A percentile compares a stretch with the other conserved stretches of the same genome.
These are phyloP conservation scores for Lentinula guzmanii DNA, from an alignment of 768 basidiomycete genomes.

Conservation along the genomic window DNA sequence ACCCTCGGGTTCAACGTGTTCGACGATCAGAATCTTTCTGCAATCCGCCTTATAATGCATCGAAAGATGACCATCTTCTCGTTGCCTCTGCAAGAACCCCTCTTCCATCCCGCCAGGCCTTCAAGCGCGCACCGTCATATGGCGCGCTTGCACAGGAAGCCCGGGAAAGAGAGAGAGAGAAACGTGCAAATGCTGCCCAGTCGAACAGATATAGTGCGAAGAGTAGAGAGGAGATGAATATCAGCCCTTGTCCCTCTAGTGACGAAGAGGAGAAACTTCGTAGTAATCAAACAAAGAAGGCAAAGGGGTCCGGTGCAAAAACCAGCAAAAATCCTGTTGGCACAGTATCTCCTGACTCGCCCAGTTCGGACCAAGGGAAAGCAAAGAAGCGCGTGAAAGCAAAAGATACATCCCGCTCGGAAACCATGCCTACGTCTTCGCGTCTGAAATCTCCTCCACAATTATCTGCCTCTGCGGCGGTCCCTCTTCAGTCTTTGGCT, in stretches of 20 bases:
- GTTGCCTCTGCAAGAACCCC: slow-evolving; percentile 13
- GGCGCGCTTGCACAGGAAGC: slow-evolving; percentile 31
- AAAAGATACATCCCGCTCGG: neutral
- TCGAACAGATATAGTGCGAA: slow-evolving; percentile 1
- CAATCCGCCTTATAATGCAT: slow-evolving; percentile 20
- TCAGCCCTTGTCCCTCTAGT: slow-evolving; percentile 47
- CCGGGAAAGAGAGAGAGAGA: slow-evolving; percentile 7
- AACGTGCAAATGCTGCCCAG: slow-evolving; percentile 3
- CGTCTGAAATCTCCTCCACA: slow-evolving; percentile 2
- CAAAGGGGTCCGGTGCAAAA: slow-evolving; percentile 30
- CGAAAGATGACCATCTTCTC: slow-evolving; percentile 21
- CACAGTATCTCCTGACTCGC: slow-evolving; percentile 14
- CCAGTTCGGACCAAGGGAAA: slow-evolving; percentile 13
- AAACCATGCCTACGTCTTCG: slow-evolving; percentile 2
- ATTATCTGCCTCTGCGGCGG: neutral
- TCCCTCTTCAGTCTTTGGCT: slow-evolving; percentile 19
- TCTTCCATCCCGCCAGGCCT: slow-evolving; percentile 9
- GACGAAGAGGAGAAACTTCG: slow-evolving; percentile 74
- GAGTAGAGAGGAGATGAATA: slow-evolving; percentile 13
- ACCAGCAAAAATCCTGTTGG: slow-evolving; percentile 5
- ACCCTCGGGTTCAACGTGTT: slow-evolving; percentile 48
- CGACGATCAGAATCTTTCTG: slow-evolving; percentile 45
- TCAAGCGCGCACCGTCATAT: slow-evolving; percentile 60
- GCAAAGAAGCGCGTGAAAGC: slow-evolving; percentile 10
- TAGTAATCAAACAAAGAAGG: slow-evolving; percentile 54